phyloP scores from a whole-genome alignment of 2,329 filamentous ascomycete genomes.

The Xylaria sp. region DNA sequence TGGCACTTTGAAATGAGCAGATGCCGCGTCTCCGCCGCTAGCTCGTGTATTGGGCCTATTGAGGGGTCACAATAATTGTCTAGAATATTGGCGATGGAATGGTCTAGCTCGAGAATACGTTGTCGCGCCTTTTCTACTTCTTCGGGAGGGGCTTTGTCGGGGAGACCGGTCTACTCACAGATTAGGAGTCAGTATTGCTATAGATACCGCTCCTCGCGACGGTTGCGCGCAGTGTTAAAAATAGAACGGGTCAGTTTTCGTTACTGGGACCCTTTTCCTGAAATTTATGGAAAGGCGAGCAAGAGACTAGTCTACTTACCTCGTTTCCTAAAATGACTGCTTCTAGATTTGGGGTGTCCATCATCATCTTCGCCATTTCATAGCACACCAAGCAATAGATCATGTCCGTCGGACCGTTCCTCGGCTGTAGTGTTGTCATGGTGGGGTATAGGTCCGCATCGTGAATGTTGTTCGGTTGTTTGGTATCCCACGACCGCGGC shows the following conservation, averaged over 20 bases:
- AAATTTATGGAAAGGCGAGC: neutral
- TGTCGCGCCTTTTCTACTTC: slow-evolving; percentile 56
- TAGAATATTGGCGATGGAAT: slow-evolving; percentile 58
- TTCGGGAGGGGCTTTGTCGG: slow-evolving; percentile 43
- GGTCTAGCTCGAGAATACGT: slow-evolving; percentile 57
- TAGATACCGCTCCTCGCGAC: neutral
- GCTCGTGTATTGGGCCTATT: slow-evolving; percentile 63
- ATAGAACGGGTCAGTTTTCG: neutral
- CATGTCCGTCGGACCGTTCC: slow-evolving; percentile 71
- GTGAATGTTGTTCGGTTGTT: slow-evolving; percentile 67
- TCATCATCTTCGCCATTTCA: slow-evolving; percentile 62
- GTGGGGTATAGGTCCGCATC: slow-evolving; percentile 67
- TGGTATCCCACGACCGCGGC: slow-evolving; percentile 66
- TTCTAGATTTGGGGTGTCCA: slow-evolving; percentile 62
- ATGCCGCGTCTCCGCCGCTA: slow-evolving; percentile 60
- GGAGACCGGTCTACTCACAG: slow-evolving; percentile 42
- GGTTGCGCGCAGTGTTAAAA: neutral
- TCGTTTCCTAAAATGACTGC: slow-evolving; percentile 60
- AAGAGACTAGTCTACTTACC: slow-evolving; percentile 22
- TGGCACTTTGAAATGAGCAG: slow-evolving; percentile 63
- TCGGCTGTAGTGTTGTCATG: slow-evolving; percentile 61
- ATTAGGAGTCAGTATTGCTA: slow-evolving; percentile 6
- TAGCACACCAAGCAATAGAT: slow-evolving; percentile 64
- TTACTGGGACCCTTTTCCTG: neutral
- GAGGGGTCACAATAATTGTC: slow-evolving; percentile 61